phyloP scores from a whole-genome alignment of 768 basidiomycete genomes.

The Auriculariales sp. region DNA sequence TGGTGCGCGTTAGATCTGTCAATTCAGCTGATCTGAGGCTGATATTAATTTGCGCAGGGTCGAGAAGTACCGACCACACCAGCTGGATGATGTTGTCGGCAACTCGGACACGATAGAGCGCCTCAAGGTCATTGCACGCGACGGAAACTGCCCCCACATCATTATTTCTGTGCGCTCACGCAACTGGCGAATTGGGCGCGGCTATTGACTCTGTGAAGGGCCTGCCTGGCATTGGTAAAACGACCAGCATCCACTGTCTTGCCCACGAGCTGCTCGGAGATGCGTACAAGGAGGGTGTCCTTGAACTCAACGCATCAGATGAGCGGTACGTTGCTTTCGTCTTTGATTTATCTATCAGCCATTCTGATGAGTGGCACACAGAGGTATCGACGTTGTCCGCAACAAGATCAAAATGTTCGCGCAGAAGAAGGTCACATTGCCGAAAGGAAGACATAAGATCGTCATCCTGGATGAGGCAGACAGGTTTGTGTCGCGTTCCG shows the following conservation, averaged over 20 bases:
- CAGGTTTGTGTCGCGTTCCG: conserved; percentile 35
- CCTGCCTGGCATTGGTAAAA: conserved; percentile 97
- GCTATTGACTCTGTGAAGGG: conserved; percentile 43
- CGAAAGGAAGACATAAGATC: conserved; percentile 89
- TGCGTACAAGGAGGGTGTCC: conserved; percentile 94
- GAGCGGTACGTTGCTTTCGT: conserved; percentile 73
- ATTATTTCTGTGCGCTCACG: conserved; percentile 71
- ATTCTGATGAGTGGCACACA: conserved; percentile 18
- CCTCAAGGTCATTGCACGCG: conserved; percentile 87
- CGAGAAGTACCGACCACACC: conserved; percentile 80
- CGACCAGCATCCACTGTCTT: conserved; percentile 93
- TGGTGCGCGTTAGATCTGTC: conserved; percentile 32
- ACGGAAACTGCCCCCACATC: conserved; percentile 96
- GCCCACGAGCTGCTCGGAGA: conserved; percentile 92
- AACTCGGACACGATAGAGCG: conserved; percentile 90
- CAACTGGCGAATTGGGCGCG: neutral
- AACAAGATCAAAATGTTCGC: conserved; percentile 98
- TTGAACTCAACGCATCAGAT: conserved; percentile 96
- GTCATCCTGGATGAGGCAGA: conserved; percentile 98
- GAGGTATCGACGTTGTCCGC: conserved; percentile 97
- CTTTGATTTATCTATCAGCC: neutral
- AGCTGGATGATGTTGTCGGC: conserved; percentile 83
- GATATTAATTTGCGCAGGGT: conserved; percentile 70
- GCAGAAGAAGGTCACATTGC: conserved; percentile 97
- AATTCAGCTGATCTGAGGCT: neutral